Evolutionary conservation across 73 alveolate genomes (phyloP).

Genomic region (Tetrahymena malaccensis): DNA sequence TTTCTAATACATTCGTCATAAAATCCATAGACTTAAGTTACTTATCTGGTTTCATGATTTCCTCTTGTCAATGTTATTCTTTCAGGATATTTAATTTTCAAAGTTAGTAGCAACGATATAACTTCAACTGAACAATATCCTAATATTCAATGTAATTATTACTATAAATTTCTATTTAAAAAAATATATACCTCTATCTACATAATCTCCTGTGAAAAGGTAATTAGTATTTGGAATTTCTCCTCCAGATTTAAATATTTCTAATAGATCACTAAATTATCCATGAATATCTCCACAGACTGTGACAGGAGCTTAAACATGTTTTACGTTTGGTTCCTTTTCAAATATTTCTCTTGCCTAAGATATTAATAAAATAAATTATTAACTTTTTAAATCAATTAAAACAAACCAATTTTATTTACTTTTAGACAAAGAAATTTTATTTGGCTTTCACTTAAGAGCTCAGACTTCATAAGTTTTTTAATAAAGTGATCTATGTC

Average conservation of each 20-base stretch:
- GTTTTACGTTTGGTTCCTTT: constrained; percentile 42
- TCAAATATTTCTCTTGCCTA: constrained; percentile 66
- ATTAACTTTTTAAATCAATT: background rate
- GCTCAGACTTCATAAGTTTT: constrained; percentile 62
- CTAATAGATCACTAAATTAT: constrained; percentile 85
- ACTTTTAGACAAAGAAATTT: constrained; percentile 59
- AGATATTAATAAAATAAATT: background rate
- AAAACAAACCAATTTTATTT: background rate
- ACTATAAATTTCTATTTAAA: too few relatives aligned
- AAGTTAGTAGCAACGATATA: constrained; percentile 79
- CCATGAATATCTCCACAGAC: constrained; percentile 84
- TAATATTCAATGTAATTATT: too few relatives aligned
- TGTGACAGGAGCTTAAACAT: constrained; percentile 21
- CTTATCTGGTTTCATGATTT: constrained; percentile 83
- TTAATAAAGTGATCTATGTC: constrained; percentile 45
- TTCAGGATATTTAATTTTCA: constrained; percentile 50
- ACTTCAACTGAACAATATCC: constrained; percentile 82
- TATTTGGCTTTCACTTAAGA: constrained; percentile 83
- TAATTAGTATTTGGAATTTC: constrained; percentile 42
- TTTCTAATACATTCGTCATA: constrained; percentile 80
- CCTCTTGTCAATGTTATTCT: constrained; percentile 72
- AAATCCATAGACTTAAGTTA: constrained; percentile 72
- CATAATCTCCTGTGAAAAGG: constrained; percentile 70
- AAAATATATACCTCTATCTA: constrained; percentile 66
- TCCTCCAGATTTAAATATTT: constrained; percentile 63